Base-by-base conservation (phyloP, 768 basidiomycete genomes). In the Tricholoma sp. region DNA sequence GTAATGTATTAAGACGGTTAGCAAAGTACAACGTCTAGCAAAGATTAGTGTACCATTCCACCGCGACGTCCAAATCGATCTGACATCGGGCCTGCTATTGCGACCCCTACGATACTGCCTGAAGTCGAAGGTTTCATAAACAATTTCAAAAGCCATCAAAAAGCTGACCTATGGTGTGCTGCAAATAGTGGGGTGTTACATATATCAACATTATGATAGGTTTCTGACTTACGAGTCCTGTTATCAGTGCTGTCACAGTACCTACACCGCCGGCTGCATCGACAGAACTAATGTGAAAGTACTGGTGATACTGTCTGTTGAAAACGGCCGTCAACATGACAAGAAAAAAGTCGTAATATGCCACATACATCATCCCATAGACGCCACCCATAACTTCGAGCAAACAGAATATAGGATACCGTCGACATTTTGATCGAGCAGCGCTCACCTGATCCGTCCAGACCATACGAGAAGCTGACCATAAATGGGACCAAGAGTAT, bases 391-490 rank as follows among this genome's bases (percentile, higher is more conserved):
- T 78, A 17, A 79, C 77, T 77, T 42, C 15, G 34, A 29, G 37
- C 34, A 6, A 45, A 9, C 5, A 34, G 13, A 28, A 52, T 9
- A 48, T 5, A 44, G 18, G 31, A 53, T 24, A 52, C 5, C 29
- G 39, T 31, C 29, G 15, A 7, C 28, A 6, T 48, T 48, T 29
- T 8, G n/a, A 48, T n/a, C 33, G 33, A 29, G 53, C 37, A 18
- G 7, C 6, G 55, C 71, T 53, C 56, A 76, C 76, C 75, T 53
- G 75, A 74, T 17, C 77, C 77, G 54, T 79, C 76, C 42, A 78
- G 78, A 42, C 78, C 76, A 57, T 78, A 78, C 1, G 78, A 74
- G 59, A 76, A 59, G 58, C 75, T 76, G 6, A 75, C 74, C 75
- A 77, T 76, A 58, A 74, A 78, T 3, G 76, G 71, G 6, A 76